Evolutionary conservation across 768 basidiomycete species (phyloP).

Genomic region (Collybia nuda): DNA sequence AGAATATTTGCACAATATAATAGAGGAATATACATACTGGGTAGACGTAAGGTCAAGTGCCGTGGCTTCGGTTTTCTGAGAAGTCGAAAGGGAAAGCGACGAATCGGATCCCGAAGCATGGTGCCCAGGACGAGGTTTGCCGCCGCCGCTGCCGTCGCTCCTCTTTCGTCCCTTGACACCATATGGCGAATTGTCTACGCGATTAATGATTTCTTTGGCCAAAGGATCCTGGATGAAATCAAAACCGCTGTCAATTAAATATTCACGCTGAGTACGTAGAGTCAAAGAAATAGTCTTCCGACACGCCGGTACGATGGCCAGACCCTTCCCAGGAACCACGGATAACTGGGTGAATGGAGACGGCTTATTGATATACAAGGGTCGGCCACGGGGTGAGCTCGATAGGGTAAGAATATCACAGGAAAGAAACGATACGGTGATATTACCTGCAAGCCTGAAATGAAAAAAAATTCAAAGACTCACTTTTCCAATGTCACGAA

Average conservation of each 20-base stretch:
- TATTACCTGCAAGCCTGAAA: background rate
- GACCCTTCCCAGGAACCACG: background rate
- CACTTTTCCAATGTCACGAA: slow-evolving; percentile 54
- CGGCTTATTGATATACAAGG: background rate
- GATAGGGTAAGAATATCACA: background rate
- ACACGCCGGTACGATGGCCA: background rate
- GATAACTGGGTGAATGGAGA: slow-evolving; percentile 1
- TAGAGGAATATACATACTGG: slow-evolving; percentile 46
- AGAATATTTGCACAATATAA: background rate
- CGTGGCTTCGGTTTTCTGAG: slow-evolving; percentile 21
- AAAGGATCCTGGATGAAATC: slow-evolving; percentile 59
- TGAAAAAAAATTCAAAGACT: slow-evolving; percentile 11
- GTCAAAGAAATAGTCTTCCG: background rate
- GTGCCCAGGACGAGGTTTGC: slow-evolving; percentile 18
- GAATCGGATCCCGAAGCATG: slow-evolving; percentile 22
- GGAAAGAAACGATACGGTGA: too few species aligned
- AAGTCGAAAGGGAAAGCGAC: slow-evolving; percentile 10
- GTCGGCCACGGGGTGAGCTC: slow-evolving; percentile 5
- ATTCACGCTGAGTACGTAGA: background rate
- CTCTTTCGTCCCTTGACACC: slow-evolving; percentile 69
- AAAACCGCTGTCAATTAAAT: slow-evolving; percentile 4
- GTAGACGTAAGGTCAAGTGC: slow-evolving; percentile 51
- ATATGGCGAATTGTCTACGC: slow-evolving; percentile 81
- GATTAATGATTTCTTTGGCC: slow-evolving; percentile 76
- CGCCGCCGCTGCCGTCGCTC: slow-evolving; percentile 18